phyloP scores from a whole-genome alignment of 768 basidiomycete genomes.

The Pulveroboletus sp. region DNA sequence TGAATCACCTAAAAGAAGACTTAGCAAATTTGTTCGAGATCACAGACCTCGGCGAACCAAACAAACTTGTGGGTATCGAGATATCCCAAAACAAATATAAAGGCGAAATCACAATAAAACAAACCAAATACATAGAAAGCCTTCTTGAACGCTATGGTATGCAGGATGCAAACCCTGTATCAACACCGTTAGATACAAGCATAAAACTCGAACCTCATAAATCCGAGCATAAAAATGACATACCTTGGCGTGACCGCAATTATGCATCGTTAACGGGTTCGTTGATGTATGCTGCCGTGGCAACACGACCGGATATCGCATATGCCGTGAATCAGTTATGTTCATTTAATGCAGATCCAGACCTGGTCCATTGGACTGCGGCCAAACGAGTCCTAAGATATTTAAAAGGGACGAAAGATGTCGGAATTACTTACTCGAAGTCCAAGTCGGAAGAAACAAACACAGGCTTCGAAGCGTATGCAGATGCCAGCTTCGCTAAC shows the following conservation, averaged over 20 bases:
- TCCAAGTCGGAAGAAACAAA: too few relatives aligned
- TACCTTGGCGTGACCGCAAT: background rate
- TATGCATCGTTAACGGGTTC: slow-evolving; percentile 13
- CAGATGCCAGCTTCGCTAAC: too few relatives aligned
- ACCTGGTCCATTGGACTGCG: slow-evolving; percentile 6
- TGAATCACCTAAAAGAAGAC: background rate
- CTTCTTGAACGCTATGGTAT: background rate
- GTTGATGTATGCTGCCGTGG: slow-evolving; percentile 21
- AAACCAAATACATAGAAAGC: slow-evolving; percentile 8
- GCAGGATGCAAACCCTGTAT: background rate
- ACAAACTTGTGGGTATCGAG: slow-evolving; percentile 17
- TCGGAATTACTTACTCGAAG: background rate
- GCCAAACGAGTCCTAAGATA: slow-evolving; percentile 17
- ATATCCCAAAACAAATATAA: background rate
- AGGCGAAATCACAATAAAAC: background rate
- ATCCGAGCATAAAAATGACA: accelerated
- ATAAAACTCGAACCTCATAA: background rate
- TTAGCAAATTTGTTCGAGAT: slow-evolving; percentile 4
- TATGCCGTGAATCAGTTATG: slow-evolving; percentile 2
- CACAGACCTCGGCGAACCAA: slow-evolving; percentile 15
- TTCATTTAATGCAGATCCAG: slow-evolving; percentile 4
- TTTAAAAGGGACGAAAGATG: slow-evolving; percentile 6
- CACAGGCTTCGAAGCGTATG: too few relatives aligned
- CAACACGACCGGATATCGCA: slow-evolving; percentile 12
- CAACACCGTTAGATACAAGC: background rate